Evolutionary conservation across 805 yeast genomes (phyloP).

Genomic region (Candida khao-thaluensis): DNA sequence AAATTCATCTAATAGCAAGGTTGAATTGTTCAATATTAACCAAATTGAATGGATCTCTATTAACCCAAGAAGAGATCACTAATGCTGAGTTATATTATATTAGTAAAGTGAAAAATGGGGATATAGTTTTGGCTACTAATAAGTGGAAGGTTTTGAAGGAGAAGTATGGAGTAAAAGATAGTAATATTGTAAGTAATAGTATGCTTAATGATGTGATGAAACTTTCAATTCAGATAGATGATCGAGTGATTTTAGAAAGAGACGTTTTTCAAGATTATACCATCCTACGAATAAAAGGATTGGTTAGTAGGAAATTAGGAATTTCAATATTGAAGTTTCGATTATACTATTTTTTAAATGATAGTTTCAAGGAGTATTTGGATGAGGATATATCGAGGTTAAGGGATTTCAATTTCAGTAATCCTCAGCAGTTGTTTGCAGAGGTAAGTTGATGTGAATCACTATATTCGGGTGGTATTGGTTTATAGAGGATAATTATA

Average conservation of each 20-base stretch:
- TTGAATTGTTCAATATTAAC: slow-evolving; percentile 20
- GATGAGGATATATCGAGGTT: slow-evolving; percentile 30
- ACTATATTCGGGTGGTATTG: too few species aligned
- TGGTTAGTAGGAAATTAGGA: slow-evolving; percentile 18
- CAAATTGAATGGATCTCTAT: slow-evolving; percentile 58
- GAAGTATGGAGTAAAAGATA: slow-evolving; percentile 30
- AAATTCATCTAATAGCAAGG: slow-evolving; percentile 47
- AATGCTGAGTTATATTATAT: slow-evolving; percentile 72
- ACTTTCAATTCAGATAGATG: slow-evolving; percentile 10
- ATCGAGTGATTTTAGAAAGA: slow-evolving; percentile 14
- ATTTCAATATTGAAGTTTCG: slow-evolving; percentile 24
- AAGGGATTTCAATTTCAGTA: slow-evolving; percentile 16
- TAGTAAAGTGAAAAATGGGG: slow-evolving; percentile 42
- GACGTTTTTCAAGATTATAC: slow-evolving; percentile 24
- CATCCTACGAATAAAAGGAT: slow-evolving; percentile 36
- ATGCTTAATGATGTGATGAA: slow-evolving; percentile 13
- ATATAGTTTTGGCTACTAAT: slow-evolving; percentile 18
- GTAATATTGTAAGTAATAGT: neutral
- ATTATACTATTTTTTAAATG: slow-evolving; percentile 24
- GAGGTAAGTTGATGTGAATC: neutral
- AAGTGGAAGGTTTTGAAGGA: slow-evolving; percentile 46
- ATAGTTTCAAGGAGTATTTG: slow-evolving; percentile 19
- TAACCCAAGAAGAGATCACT: slow-evolving; percentile 46
- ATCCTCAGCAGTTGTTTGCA: neutral
- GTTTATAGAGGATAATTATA: too few species aligned